Evolutionary conservation across 2,329 filamentous ascomycete genomes (phyloP).

Genomic region (Cryphonectria naterciae): DNA sequence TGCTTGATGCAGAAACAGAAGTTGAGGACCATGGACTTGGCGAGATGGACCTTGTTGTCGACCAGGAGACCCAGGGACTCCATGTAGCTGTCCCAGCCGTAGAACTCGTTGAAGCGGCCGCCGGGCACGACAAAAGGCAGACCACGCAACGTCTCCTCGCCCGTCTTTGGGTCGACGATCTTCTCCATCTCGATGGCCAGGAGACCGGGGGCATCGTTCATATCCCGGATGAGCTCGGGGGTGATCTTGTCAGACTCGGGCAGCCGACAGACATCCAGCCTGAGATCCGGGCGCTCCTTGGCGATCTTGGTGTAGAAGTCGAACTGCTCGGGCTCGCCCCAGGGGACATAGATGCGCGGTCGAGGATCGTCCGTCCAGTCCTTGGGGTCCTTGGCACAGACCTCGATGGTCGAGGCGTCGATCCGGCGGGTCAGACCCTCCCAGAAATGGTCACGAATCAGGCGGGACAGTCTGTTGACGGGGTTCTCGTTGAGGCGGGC

Average conservation of each 20-base stretch:
- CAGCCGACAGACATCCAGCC: slow-evolving; percentile 83
- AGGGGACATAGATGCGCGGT: slow-evolving; percentile 89
- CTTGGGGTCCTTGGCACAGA: slow-evolving; percentile 83
- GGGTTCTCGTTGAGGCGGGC: slow-evolving; percentile 93
- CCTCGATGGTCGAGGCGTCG: slow-evolving; percentile 83
- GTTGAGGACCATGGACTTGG: slow-evolving; percentile 93
- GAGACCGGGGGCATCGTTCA: slow-evolving; percentile 87
- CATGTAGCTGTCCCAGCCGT: slow-evolving; percentile 99
- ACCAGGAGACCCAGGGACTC: slow-evolving; percentile 87
- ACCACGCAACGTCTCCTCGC: slow-evolving; percentile 73
- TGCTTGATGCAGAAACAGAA: slow-evolving; percentile 99
- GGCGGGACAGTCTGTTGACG: slow-evolving; percentile 80
- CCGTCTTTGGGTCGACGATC: slow-evolving; percentile 66
- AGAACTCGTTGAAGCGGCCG: slow-evolving; percentile 96
- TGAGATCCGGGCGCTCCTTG: slow-evolving; percentile 76
- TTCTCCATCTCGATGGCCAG: slow-evolving; percentile 90
- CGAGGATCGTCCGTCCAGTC: slow-evolving; percentile 91
- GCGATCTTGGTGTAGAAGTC: slow-evolving; percentile 88
- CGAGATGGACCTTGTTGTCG: slow-evolving; percentile 82
- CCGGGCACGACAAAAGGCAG: slow-evolving; percentile 97
- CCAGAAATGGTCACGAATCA: slow-evolving; percentile 94
- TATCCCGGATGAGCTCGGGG: slow-evolving; percentile 76
- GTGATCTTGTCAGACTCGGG: slow-evolving; percentile 69
- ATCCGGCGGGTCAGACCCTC: slow-evolving; percentile 86
- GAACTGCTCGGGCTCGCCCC: slow-evolving; percentile 81